Evolutionary conservation across 192 early-diverging fungal species (phyloP).

Genomic region (Backusella australiensis): DNA sequence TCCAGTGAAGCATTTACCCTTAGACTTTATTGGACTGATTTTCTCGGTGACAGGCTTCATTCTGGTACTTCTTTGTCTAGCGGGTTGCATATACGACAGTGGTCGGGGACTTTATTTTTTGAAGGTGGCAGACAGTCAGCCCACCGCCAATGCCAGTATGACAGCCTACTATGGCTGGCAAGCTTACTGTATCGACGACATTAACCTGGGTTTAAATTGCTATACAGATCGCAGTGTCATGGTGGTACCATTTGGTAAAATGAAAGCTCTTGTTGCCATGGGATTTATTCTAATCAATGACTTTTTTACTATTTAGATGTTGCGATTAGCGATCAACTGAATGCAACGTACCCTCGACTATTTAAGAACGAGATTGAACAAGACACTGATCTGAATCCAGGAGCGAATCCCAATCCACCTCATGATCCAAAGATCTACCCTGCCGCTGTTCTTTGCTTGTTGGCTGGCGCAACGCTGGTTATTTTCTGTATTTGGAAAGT

Average conservation of each 20-base stretch:
- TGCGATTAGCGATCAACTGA: conserved; percentile 2
- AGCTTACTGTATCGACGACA: conserved; percentile 24
- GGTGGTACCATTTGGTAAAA: conserved; percentile 30
- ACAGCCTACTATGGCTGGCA: conserved; percentile 15
- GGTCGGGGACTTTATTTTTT: conserved; percentile 23
- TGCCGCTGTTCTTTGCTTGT: conserved; percentile 19
- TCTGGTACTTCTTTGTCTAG: conserved; percentile 18
- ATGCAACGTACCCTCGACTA: conserved; percentile 20
- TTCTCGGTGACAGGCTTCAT: conserved; percentile 22
- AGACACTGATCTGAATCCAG: conserved; percentile 21
- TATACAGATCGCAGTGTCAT: conserved; percentile 9
- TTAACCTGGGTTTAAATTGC: conserved; percentile 10
- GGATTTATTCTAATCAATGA: too few relatives aligned
- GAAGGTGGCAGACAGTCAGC: background rate
- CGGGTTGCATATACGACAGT: background rate
- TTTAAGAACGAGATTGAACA: conserved; percentile 17
- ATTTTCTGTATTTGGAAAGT: conserved; percentile 6
- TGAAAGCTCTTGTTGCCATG: too few relatives aligned
- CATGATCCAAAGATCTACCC: conserved; percentile 31
- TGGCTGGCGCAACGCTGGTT: conserved; percentile 8
- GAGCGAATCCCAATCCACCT: conserved; percentile 19
- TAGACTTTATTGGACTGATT: conserved; percentile 18
- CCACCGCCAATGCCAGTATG: background rate
- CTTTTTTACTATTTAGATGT: conserved; percentile 6
- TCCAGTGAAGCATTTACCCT: background rate